Conservation (phyloP, 1,284 basidiomycete species). For the Fistulinella cinereoalba region DNA sequence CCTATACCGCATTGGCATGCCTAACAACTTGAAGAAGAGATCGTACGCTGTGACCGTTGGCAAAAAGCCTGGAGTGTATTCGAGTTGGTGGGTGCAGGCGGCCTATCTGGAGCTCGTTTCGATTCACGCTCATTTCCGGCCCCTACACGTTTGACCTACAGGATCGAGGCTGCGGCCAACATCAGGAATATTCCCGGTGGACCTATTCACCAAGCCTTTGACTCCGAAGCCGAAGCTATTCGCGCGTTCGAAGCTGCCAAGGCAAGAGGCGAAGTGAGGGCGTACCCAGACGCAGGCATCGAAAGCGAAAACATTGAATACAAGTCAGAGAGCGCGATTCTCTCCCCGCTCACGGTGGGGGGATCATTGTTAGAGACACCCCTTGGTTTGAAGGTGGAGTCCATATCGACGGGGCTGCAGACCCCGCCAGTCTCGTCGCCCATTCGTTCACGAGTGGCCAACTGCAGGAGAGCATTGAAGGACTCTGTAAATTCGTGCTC, state of each 20-base stretch:
- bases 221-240: constrained; percentile 41
- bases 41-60: constrained; percentile 50
- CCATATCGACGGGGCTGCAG: constrained; percentile 1
- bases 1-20: neutral
- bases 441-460: constrained; percentile 3
- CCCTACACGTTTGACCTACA: constrained; percentile 21
- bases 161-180: constrained; percentile 44
- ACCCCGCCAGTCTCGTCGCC: neutral
- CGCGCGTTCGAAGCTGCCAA: constrained; percentile 38
- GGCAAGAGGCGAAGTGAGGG: constrained; percentile 21
- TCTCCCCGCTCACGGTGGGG: constrained; percentile 15
- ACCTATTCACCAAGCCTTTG: constrained; percentile 42
- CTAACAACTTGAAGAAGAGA: too few relatives aligned
- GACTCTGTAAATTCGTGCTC: constrained; percentile 9
- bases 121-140: constrained; percentile 3
- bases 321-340: constrained; percentile 6
- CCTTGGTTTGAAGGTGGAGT: neutral
- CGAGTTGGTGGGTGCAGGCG: constrained; percentile 46
- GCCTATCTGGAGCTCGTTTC: too few relatives aligned
- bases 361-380: constrained; percentile 17
- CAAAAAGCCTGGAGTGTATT: constrained; percentile 44
- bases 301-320: neutral
- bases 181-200: constrained; percentile 42
- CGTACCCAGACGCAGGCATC: constrained; percentile 7
- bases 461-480: constrained; percentile 9